Percentiles rank a stretch among this genome's conserved stretches.
phyloP scores from a whole-genome alignment of 306 rosid species.

The Fagus sylvatica region DNA sequence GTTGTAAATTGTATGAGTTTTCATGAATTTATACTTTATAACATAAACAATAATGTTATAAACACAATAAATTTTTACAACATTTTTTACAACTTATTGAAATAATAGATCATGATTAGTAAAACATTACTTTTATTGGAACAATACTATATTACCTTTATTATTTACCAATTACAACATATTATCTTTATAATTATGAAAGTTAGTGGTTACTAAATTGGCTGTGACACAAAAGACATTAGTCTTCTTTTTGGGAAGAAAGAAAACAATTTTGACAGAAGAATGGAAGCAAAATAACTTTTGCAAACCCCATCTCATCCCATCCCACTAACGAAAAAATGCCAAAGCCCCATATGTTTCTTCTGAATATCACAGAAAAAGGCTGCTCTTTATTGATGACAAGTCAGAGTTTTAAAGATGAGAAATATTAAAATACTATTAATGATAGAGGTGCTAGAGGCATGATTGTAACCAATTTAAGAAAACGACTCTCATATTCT shows the following conservation, averaged over 20 bases:
- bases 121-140: too few relatives aligned
- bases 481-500: background rate
- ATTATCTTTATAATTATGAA: too few relatives aligned
- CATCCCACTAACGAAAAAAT: background rate
- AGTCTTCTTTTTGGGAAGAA: constrained; percentile 8
- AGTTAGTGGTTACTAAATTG: too few relatives aligned
- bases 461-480: background rate
- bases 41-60: background rate
- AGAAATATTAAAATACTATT: background rate
- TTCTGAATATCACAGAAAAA: constrained; percentile 20
- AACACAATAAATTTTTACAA: too few relatives aligned
- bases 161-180: too few relatives aligned
- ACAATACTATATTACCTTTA: too few relatives aligned
- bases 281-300: constrained; percentile 17
- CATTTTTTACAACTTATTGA: too few relatives aligned
- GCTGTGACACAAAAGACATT: background rate
- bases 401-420: constrained; percentile 21
- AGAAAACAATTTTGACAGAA: background rate
- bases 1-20: background rate
- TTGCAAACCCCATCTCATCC: background rate
- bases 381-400: constrained; percentile 6
- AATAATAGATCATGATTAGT: too few relatives aligned
- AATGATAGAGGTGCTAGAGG: background rate
- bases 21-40: background rate
- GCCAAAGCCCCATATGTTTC: constrained; percentile 9